Percentiles rank a stretch among this genome's conserved stretches.
phyloP scores from a whole-genome alignment of 768 basidiomycete genomes.

The Amanita subjunquillea region DNA sequence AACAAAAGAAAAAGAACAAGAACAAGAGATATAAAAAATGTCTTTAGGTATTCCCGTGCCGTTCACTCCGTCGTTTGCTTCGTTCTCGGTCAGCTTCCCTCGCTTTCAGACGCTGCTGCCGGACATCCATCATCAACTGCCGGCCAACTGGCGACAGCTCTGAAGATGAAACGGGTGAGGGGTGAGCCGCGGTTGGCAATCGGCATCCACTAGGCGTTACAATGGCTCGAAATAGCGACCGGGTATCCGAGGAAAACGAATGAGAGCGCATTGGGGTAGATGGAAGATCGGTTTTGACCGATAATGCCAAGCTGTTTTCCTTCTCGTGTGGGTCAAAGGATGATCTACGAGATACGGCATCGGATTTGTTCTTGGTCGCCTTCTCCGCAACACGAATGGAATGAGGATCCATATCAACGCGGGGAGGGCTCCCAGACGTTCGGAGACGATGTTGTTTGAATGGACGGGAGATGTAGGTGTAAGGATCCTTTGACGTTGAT shows the following conservation, averaged over 20 bases:
- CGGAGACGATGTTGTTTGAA: slow-evolving; percentile 15
- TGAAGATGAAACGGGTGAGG: slow-evolving; percentile 62
- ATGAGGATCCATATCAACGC: slow-evolving; percentile 7
- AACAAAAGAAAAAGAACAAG: neutral
- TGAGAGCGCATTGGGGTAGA: slow-evolving; percentile 36
- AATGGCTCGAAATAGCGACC: slow-evolving; percentile 25
- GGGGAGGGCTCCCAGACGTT: slow-evolving; percentile 12
- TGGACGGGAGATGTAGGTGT: slow-evolving; percentile 19
- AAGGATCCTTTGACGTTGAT: slow-evolving; percentile 8
- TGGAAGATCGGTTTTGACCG: slow-evolving; percentile 27
- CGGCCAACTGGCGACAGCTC: slow-evolving; percentile 63
- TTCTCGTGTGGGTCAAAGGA: slow-evolving; percentile 18
- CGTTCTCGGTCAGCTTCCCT: slow-evolving; percentile 24
- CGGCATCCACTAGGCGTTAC: slow-evolving; percentile 36
- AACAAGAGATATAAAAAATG: neutral
- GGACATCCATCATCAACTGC: slow-evolving; percentile 57
- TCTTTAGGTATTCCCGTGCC: slow-evolving; percentile 1
- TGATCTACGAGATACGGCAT: slow-evolving; percentile 4
- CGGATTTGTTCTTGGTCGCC: slow-evolving; percentile 8
- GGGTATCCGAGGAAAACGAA: slow-evolving; percentile 18
- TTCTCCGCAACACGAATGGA: slow-evolving; percentile 12
- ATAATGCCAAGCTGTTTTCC: slow-evolving; percentile 28
- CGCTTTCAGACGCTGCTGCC: slow-evolving; percentile 34
- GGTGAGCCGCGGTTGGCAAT: slow-evolving; percentile 28
- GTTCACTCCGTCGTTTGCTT: slow-evolving; percentile 9